Evolutionary conservation across 495 filamentous ascomycete species (phyloP).

Genomic region (Xylaria flabelliformis): DNA sequence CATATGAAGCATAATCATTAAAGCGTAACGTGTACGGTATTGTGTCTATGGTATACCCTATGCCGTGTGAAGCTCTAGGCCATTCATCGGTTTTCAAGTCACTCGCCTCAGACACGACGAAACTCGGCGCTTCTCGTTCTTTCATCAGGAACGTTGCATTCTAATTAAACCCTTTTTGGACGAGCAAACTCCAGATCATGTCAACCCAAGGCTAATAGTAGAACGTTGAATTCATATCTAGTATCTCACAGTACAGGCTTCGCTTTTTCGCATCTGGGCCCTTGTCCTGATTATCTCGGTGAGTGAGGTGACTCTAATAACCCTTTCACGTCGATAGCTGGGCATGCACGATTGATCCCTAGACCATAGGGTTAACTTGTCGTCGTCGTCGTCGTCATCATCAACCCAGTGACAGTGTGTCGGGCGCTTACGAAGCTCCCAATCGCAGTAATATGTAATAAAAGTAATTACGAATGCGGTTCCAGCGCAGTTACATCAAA

Average conservation of each 20-base stretch:
- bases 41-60: neutral
- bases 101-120: neutral
- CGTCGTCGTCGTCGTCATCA: neutral
- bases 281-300: neutral
- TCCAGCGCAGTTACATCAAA: neutral
- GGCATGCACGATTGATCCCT: neutral
- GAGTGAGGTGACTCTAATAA: neutral
- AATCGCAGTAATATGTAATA: neutral
- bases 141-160: neutral
- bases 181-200: neutral
- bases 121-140: neutral
- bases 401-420: neutral
- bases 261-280: neutral
- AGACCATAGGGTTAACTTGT: neutral
- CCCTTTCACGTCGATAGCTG: neutral
- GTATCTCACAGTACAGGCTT: neutral
- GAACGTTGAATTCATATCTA: neutral
- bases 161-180: neutral
- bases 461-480: neutral
- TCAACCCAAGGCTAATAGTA: neutral
- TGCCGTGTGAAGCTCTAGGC: neutral
- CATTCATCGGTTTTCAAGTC: neutral
- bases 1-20: neutral
- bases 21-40: neutral
- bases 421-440: neutral